Evolutionary conservation across 345 rosid species (phyloP).

Genomic region (Eucalyptus grandis): DNA sequence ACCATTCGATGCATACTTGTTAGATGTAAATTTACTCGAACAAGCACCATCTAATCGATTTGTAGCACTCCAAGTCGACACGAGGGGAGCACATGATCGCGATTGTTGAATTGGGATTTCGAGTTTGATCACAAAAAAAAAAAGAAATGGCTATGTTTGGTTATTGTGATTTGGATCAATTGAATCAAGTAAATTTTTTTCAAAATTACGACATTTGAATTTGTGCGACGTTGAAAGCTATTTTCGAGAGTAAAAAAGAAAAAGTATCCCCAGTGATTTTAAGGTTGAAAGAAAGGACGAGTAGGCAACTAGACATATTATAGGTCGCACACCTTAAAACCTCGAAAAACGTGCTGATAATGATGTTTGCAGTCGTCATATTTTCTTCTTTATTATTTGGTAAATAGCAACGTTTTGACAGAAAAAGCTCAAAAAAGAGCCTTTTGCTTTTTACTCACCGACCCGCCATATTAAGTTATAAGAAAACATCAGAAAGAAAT

Average conservation of each 20-base stretch:
- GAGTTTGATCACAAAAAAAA: neutral
- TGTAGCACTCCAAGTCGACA: neutral
- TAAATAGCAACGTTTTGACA: neutral
- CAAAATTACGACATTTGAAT: neutral
- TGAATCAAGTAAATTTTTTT: too few relatives aligned
- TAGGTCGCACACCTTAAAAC: neutral
- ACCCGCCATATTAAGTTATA: neutral
- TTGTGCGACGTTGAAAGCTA: neutral
- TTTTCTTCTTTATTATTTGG: neutral
- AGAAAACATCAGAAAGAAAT: rapidly evolving
- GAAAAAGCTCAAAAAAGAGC: neutral
- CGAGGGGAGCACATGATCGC: neutral
- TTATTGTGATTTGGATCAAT: too few relatives aligned
- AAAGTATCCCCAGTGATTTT: neutral
- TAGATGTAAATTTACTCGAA: neutral
- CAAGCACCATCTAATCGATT: neutral
- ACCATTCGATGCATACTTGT: neutral
- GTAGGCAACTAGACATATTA: neutral
- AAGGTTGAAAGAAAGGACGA: neutral
- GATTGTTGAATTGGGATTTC: neutral
- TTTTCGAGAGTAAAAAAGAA: neutral
- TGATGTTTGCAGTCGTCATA: neutral
- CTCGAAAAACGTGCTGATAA: rapidly evolving
- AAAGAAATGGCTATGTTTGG: neutral
- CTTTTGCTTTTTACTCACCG: neutral